Evolutionary conservation across 2,329 filamentous ascomycete genomes (phyloP).

Genomic region (Trichoderma sp.): DNA sequence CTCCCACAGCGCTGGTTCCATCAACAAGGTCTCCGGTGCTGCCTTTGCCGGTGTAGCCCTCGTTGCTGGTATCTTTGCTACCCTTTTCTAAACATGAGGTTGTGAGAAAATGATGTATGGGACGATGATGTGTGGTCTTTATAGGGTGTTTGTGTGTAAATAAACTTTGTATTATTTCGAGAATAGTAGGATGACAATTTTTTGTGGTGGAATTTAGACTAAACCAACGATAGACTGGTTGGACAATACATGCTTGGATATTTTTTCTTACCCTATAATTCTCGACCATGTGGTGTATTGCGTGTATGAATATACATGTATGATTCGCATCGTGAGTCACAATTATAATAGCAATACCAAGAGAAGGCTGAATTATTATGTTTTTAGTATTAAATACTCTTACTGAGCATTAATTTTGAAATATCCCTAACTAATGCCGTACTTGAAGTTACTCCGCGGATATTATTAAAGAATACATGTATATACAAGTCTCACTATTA

Average conservation of each 20-base stretch:
- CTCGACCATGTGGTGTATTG: background rate
- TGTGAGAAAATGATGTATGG: background rate
- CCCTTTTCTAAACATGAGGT: constrained; percentile 29
- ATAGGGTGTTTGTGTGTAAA: constrained; percentile 19
- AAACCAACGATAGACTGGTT: constrained; percentile 27
- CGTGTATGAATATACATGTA: background rate
- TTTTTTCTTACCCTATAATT: background rate
- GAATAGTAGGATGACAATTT: constrained; percentile 4
- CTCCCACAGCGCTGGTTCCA: constrained; percentile 6
- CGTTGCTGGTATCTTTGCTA: constrained; percentile 23
- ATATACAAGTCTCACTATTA: no score
- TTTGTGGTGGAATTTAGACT: background rate
- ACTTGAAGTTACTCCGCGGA: no score
- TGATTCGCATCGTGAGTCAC: background rate
- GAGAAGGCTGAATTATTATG: background rate
- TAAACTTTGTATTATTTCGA: constrained; percentile 5
- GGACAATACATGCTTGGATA: constrained; percentile 19
- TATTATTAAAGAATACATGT: no score
- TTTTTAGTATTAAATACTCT: background rate
- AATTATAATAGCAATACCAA: background rate
- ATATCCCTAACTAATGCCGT: no score
- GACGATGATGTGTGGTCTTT: background rate
- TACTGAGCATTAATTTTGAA: no score
- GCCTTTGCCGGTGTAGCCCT: constrained; percentile 31
- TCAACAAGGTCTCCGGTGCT: constrained; percentile 29